Percentiles rank a stretch among this genome's conserved stretches.
phyloP scores from a whole-genome alignment of 2,329 filamentous ascomycete species.

The Ophiostoma quercus region DNA sequence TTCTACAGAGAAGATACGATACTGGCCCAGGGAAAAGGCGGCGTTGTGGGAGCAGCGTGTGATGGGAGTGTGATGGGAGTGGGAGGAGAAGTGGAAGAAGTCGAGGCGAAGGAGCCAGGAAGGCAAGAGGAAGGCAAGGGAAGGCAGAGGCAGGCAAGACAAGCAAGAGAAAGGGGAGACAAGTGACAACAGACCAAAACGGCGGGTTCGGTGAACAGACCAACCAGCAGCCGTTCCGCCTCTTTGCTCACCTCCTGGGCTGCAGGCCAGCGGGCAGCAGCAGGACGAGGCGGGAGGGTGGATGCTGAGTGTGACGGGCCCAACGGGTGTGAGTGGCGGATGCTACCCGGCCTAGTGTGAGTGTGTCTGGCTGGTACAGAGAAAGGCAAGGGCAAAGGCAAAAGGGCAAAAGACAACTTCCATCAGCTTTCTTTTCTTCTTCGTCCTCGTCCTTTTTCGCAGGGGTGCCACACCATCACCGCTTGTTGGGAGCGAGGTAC shows the following conservation, averaged over 20 bases:
- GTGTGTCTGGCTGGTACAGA: background rate
- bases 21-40: background rate
- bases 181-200: constrained; percentile 3
- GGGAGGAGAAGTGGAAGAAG: background rate
- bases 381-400: background rate
- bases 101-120: background rate
- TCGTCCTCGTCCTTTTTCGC: background rate
- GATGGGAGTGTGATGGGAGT: no score
- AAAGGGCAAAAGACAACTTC: background rate
- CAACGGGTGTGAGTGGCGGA: constrained; percentile 19
- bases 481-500: constrained; percentile 8
- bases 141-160: background rate
- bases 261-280: constrained; percentile 7
- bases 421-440: constrained; percentile 1
- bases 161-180: background rate
- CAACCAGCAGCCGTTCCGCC: constrained; percentile 25
- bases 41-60: background rate
- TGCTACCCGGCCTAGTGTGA: background rate
- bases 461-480: constrained; percentile 1
- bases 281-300: constrained; percentile 14
- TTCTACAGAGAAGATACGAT: background rate
- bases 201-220: constrained; percentile 25
- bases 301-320: constrained; percentile 11
- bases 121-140: background rate
- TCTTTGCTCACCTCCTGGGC: constrained; percentile 22